Evolutionary conservation across 306 rosid genomes (phyloP).

Genomic region (Cucurbita pepo): DNA sequence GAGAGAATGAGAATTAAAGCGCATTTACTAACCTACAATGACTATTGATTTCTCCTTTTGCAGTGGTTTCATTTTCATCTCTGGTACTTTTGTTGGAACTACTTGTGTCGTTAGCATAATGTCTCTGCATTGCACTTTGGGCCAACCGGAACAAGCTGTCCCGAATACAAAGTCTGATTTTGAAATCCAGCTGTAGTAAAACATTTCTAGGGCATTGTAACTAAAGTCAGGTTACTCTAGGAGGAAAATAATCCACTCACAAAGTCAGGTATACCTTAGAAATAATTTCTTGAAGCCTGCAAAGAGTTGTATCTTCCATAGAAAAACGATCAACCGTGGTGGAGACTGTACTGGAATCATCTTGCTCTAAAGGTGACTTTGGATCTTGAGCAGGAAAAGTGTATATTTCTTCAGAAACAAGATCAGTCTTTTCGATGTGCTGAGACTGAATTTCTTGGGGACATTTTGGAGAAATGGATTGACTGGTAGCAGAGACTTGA

Average conservation of each 20-base stretch:
- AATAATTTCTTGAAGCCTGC: slow-evolving; percentile 56
- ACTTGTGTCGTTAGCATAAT: slow-evolving; percentile 40
- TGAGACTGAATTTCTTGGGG: slow-evolving; percentile 34
- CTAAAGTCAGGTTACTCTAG: slow-evolving; percentile 18
- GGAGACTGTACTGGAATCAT: slow-evolving; percentile 55
- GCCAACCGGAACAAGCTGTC: slow-evolving; percentile 90
- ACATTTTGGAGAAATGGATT: slow-evolving; percentile 22
- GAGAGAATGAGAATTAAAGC: neutral
- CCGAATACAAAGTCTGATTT: slow-evolving; percentile 56
- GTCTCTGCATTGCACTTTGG: slow-evolving; percentile 65
- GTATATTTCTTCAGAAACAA: slow-evolving; percentile 33
- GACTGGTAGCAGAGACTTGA: slow-evolving; percentile 32
- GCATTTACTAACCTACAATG: slow-evolving; percentile 33
- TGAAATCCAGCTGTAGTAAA: slow-evolving; percentile 68
- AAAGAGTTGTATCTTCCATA: slow-evolving; percentile 44
- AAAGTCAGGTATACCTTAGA: slow-evolving; percentile 49
- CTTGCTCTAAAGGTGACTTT: slow-evolving; percentile 42
- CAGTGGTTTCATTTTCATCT: slow-evolving; percentile 35
- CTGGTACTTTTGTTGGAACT: slow-evolving; percentile 40
- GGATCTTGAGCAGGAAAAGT: slow-evolving; percentile 32
- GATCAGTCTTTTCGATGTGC: slow-evolving; percentile 33
- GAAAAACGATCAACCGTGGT: slow-evolving; percentile 32
- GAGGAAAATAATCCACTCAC: slow-evolving; percentile 17
- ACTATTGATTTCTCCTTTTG: slow-evolving; percentile 35
- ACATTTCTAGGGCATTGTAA: slow-evolving; percentile 31